These are phyloP conservation scores for Cladorrhinum sp. DNA, from an alignment of 2,329 filamentous ascomycete species.

Conservation along the genomic window DNA sequence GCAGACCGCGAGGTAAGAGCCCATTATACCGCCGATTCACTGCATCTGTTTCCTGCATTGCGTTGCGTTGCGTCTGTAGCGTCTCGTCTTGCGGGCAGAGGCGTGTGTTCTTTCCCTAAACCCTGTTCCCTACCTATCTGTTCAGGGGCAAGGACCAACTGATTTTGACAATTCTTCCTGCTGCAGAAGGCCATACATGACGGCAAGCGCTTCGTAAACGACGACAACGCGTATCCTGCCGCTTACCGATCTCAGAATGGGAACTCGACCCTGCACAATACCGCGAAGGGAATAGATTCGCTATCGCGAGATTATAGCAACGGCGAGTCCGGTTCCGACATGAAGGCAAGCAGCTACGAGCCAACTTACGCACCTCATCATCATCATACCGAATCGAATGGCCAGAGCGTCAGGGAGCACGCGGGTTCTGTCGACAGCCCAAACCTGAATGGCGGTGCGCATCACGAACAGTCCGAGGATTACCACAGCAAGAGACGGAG, in stretches of 20 bases:
- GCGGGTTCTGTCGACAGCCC: constrained; percentile 41
- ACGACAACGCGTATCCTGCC: constrained; percentile 20
- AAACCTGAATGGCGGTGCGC: constrained; percentile 38
- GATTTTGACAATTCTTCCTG: constrained; percentile 10
- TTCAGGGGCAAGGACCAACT: not conserved
- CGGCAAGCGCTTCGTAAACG: constrained; percentile 13
- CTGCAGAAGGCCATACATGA: constrained; percentile 23
- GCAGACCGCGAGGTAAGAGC: constrained; percentile 38
- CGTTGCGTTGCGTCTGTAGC: not conserved
- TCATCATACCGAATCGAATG: constrained; percentile 31
- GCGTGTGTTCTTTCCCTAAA: not conserved
- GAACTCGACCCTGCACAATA: constrained; percentile 20
- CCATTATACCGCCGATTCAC: constrained; percentile 3
- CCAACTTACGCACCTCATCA: constrained; percentile 17
- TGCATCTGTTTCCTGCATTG: not conserved
- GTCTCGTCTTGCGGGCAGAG: not conserved
- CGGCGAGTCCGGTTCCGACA: constrained; percentile 16
- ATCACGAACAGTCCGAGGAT: constrained; percentile 21
- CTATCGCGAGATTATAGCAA: not conserved
- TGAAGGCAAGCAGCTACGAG: constrained; percentile 19
- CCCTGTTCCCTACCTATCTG: constrained; percentile 1
- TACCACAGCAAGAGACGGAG: constrained; percentile 27
- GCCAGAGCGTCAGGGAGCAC: too few relatives aligned
- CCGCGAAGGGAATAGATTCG: constrained; percentile 10
- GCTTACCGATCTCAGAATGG: constrained; percentile 26